Evolutionary conservation across 2,329 filamentous ascomycete genomes (phyloP).

Genomic region (Alternaria sp.): DNA sequence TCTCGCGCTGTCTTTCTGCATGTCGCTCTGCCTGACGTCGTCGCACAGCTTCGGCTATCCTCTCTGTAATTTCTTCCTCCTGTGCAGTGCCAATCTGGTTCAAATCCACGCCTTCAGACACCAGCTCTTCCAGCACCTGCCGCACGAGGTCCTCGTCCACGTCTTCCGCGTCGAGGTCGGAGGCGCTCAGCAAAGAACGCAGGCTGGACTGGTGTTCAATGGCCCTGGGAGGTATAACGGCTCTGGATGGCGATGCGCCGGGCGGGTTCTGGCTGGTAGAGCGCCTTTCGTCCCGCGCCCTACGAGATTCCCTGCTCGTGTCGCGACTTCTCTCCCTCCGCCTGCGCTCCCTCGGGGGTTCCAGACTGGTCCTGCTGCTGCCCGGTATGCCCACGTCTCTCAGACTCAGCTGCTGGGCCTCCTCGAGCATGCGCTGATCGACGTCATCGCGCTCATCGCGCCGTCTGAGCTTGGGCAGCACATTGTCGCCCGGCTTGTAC

Average conservation of each 20-base stretch:
- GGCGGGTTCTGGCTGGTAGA: conserved; percentile 38
- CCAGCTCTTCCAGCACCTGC: conserved; percentile 86
- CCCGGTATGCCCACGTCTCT: conserved; percentile 67
- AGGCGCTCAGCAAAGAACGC: conserved; percentile 81
- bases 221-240: conserved; percentile 57
- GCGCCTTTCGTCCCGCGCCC: conserved; percentile 34
- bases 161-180: conserved; percentile 77
- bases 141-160: conserved; percentile 88
- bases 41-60: conserved; percentile 88
- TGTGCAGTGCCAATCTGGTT: conserved; percentile 84
- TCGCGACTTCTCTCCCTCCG: conserved; percentile 52
- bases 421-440: conserved; percentile 73
- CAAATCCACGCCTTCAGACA: conserved; percentile 87
- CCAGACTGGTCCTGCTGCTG: conserved; percentile 52
- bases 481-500: conserved; percentile 82
- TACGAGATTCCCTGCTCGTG: conserved; percentile 42
- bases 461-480: conserved; percentile 70
- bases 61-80: conserved; percentile 88
- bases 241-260: conserved; percentile 31
- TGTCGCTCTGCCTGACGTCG: conserved; percentile 73
- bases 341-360: conserved; percentile 41
- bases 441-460: conserved; percentile 65
- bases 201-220: conserved; percentile 91
- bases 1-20: conserved; percentile 63
- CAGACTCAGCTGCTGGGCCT: conserved; percentile 77